Base-by-base conservation (phyloP, 192 early-diverging fungal genomes). In the Backusella tarrabulga region DNA sequence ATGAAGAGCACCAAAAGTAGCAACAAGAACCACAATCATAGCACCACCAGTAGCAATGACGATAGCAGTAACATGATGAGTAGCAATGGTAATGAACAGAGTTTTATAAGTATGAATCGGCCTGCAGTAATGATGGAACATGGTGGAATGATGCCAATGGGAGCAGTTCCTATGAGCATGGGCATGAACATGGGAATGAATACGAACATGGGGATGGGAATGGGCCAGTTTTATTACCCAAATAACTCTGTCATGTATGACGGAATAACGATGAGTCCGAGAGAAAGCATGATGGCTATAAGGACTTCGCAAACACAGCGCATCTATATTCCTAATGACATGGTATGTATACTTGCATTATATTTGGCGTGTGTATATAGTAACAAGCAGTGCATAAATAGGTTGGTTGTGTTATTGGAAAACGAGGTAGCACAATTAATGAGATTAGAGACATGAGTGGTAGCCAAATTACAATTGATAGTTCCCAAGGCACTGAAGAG, bases 351-450 rank as follows among this genome's bases (percentile, higher is more conserved):
- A 21, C 19, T 32, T 32, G 8, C 11, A 26, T 63, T 63, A 9
- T 56, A 11, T 56, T 7, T 54, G 7, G n/a, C 32, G 32, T 32
- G 32, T 19, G 50, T 54, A 54, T 8, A 54, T n/a, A n/a, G 6
- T 66, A 12, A 34, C 12, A 35, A 67, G 21, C 2, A 8, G 3
- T 54, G 2, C 32, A 7, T 67, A 19, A 50, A 26, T 70, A 81
- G 90, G 93, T 94, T 56, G 97, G 97, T 17, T 94, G 93, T 74
- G 94, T 99, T 74, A 99, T 99, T 84, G 97, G 97, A 77, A 97
- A 96, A 80, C 90, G 91, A 23, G 97, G 96, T 29, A 86, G 86
- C 32, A 92, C 92, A 77, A 92, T 94, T 73, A 91, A 92, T 69
- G 93, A 94, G 79, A 94, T 94, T 74, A 90, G 93, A 73, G 90